Evolutionary conservation across 768 basidiomycete species (phyloP).

Genomic region (Leucosporidium scottii): DNA sequence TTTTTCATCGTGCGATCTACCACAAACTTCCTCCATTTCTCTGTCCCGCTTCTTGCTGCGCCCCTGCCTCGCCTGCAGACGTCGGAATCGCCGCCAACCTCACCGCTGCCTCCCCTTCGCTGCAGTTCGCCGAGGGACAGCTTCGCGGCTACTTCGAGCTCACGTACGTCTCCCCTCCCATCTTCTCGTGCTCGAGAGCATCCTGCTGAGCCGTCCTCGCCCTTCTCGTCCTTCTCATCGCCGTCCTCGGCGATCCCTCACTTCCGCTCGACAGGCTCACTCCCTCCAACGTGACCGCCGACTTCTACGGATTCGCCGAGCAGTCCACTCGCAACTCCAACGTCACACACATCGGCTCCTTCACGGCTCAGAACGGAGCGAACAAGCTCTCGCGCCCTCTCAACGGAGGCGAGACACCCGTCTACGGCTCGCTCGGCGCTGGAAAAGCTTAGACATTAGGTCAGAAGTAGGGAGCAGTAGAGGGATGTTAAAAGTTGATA

Average conservation of each 20-base stretch:
- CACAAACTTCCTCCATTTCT: too few relatives aligned
- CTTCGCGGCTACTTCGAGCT: conserved; percentile 58
- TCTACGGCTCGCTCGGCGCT: not conserved
- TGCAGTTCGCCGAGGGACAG: conserved; percentile 59
- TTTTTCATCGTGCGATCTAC: not conserved
- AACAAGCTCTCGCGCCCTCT: conserved; percentile 7
- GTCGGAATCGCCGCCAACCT: conserved; percentile 41
- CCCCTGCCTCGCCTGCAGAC: conserved; percentile 2
- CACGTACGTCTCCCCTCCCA: conserved; percentile 17
- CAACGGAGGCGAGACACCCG: not conserved
- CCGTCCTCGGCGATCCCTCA: not conserved
- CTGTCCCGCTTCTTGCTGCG: too few relatives aligned
- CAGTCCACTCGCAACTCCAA: conserved; percentile 3
- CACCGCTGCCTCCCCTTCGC: conserved; percentile 47
- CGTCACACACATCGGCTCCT: not conserved
- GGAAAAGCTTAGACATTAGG: not conserved
- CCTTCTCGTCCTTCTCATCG: too few relatives aligned
- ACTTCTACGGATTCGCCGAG: conserved; percentile 54
- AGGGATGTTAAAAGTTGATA: too few relatives aligned
- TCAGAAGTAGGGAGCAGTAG: not conserved
- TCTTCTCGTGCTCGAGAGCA: not conserved
- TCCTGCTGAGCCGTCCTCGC: too few relatives aligned
- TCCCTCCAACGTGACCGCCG: conserved; percentile 48
- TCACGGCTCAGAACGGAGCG: conserved; percentile 1
- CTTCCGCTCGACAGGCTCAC: conserved; percentile 39